phyloP scores from a whole-genome alignment of 2,329 filamentous ascomycete species.

The Gaeumannomyces sp. region DNA sequence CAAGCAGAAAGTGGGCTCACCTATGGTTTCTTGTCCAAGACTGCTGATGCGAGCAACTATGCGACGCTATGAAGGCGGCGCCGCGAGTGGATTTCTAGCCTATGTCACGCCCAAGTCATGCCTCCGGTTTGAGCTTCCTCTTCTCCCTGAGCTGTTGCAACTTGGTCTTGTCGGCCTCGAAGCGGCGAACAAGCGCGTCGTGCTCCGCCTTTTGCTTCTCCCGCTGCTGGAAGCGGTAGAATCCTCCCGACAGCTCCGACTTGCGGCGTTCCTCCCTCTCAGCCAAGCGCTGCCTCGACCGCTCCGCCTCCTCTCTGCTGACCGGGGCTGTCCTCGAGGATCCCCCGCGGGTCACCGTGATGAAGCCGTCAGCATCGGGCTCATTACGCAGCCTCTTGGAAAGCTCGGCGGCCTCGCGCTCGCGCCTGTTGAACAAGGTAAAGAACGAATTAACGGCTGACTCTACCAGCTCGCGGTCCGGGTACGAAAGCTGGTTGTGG shows the following conservation, averaged over 20 bases:
- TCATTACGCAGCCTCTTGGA: conserved; percentile 64
- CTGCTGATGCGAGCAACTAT: background rate
- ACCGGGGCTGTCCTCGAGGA: conserved; percentile 66
- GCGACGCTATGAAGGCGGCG: background rate
- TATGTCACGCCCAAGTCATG: conserved; percentile 21
- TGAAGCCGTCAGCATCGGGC: conserved; percentile 91
- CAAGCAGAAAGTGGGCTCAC: background rate
- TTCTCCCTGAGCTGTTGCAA: conserved; percentile 64
- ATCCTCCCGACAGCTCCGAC: conserved; percentile 60
- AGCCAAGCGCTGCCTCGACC: conserved; percentile 51
- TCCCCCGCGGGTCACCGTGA: conserved; percentile 82
- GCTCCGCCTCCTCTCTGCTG: conserved; percentile 62
- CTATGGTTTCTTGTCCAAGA: background rate
- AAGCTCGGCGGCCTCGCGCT: conserved; percentile 55
- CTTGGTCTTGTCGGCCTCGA: conserved; percentile 70
- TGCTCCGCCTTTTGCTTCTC: conserved; percentile 68
- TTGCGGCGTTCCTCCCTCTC: conserved; percentile 55
- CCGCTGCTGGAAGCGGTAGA: conserved; percentile 78
- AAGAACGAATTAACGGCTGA: conserved; percentile 79
- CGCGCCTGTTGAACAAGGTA: conserved; percentile 68
- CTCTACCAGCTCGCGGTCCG: conserved; percentile 61
- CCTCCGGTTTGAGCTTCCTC: conserved; percentile 52
- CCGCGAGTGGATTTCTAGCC: background rate
- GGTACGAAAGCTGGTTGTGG: conserved; percentile 68
- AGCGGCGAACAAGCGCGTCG: conserved; percentile 60